Base-by-base conservation (phyloP, 2,329 filamentous ascomycete species). In the Cercospora zeae-maydis region DNA sequence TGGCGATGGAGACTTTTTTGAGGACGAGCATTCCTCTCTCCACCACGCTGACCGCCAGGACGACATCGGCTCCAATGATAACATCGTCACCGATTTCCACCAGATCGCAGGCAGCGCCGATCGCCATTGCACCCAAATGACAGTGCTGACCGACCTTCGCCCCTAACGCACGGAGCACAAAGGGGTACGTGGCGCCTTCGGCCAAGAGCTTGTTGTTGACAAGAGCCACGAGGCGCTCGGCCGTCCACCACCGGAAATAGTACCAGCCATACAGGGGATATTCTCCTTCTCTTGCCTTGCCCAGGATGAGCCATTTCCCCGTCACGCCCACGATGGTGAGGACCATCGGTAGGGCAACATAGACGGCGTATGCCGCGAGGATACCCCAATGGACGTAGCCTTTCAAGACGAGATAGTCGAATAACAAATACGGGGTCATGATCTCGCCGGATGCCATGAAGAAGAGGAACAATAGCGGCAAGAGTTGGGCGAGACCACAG, bases 191-290 rank as follows among this genome's bases (percentile, higher is more conserved):
- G 1, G 66, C 51, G 24, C 64, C 66, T 34, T 70, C 67, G 4
- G 68, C 68, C 27, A 70, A 39, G 19, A 69, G 61, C 55, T 70
- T 70, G 13, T 59, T 53, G 19, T 69, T 68, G 21, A 64, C 64
- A 1, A 69, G 53, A 4, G 4, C 59, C 2, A 60, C 61, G 19
- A 71, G 45, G 31, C 69, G 68, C 54, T 69, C 65, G 10, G 69
- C 79, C 59, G 84, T 67, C 83, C 83, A 86, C 83, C 83, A 86
- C 9, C 83, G 78, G 0, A 81, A 84, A 70, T 86, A 83, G 68
- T 85, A 85, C 1, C 71, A 63, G 1, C 82, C 82, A 81, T 83
- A 86, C 80, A 86, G 84, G 0, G 83, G 82, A 67, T 82, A 84
- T 4, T 83, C 71, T 0, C 83, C 83, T 66, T 81, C 78, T 42